Evolutionary conservation across 139 green algal genomes (phyloP).

Genomic region (Micromonas pusilla): DNA sequence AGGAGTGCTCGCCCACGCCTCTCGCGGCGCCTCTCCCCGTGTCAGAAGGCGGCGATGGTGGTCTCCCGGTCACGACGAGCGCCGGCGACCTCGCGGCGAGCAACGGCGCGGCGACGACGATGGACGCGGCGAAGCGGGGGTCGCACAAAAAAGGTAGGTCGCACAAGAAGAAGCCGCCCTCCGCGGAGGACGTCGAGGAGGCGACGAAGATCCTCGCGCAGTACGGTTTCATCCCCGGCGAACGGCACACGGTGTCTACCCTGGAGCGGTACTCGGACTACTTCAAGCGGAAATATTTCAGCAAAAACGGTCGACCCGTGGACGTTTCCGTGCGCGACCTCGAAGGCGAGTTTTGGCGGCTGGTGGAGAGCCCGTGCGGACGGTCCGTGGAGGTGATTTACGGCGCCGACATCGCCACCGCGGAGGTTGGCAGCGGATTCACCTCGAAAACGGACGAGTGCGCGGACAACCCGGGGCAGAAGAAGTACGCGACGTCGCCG

Average conservation of each 20-base stretch:
- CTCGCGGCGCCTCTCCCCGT: no score
- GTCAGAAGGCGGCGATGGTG: no score
- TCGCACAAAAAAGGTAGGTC: no score
- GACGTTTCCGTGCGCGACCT: constrained; percentile 37
- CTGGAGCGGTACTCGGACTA: constrained; percentile 22
- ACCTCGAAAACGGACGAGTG: constrained; percentile 1
- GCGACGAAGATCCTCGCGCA: neutral
- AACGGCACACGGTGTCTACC: constrained; percentile 6
- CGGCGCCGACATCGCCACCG: constrained; percentile 51
- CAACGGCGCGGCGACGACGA: no score
- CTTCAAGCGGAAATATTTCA: constrained; percentile 28
- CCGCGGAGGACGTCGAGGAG: constrained; percentile 4
- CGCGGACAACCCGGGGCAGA: constrained; percentile 9
- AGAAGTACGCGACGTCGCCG: constrained; percentile 37
- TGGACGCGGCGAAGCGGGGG: no score
- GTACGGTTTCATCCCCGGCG: constrained; percentile 14
- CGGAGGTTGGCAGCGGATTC: constrained; percentile 17
- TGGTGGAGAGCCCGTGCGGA: constrained; percentile 72
- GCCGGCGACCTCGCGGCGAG: neutral
- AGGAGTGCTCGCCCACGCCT: no score
- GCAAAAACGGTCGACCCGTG: neutral
- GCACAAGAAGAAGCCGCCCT: constrained; percentile 7
- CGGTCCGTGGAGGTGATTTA: constrained; percentile 63
- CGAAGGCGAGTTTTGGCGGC: constrained; percentile 83
- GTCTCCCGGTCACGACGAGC: neutral